Evolutionary conservation across 2,329 filamentous ascomycete species (phyloP), one percentile per base, ranked within the genome.

Genomic region (Chaetomium sp.): DNA sequence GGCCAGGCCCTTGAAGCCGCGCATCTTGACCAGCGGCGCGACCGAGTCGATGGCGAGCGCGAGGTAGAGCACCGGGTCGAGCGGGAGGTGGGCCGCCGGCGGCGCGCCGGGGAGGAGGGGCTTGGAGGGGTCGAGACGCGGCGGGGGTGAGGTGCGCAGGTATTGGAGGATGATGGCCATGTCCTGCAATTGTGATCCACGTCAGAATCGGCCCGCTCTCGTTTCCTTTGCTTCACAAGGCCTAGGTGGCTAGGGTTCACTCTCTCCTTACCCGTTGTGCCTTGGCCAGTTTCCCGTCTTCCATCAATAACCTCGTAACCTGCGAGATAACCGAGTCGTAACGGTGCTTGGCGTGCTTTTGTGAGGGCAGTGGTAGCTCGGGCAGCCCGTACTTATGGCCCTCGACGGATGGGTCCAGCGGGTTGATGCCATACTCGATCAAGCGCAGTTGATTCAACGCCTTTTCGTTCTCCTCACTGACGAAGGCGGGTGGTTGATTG

Each of bases 21-120:
- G 86, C 74, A 99, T 88, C 70, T 90, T 89, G 73, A 99, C 82
- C 19, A 99, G 84, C 10, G 95, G 95, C 1, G 93, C 92, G 27
- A 99, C 90, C 10, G 92, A 96, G 82, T 99, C 95, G 73, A 99
- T 88, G 35, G 93, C 93, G 35, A 96, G 84, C 13, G 90, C 92
- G 56, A 99, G 88, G 80, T 98, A 99, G 62, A 91, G 85, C 62
- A 96, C 84, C 1, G 95, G 95, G 77, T 97, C 91, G 35, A 97
- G 86, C 2, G 95, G 93, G 10, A 99, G 89, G 72, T 94, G 89
- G 4, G 85, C 81, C 27, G 91, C 82, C 1, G 93, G 91, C 1
- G 93, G 92, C 1, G 89, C 83, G 63, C 91, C 91, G 2, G 92
- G 90, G 38, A 94, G 81, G 33, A 95, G 85, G 19, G 90, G 88